phyloP scores from a whole-genome alignment of 805 yeast genomes.

The Kodamaea neixiangensis region DNA sequence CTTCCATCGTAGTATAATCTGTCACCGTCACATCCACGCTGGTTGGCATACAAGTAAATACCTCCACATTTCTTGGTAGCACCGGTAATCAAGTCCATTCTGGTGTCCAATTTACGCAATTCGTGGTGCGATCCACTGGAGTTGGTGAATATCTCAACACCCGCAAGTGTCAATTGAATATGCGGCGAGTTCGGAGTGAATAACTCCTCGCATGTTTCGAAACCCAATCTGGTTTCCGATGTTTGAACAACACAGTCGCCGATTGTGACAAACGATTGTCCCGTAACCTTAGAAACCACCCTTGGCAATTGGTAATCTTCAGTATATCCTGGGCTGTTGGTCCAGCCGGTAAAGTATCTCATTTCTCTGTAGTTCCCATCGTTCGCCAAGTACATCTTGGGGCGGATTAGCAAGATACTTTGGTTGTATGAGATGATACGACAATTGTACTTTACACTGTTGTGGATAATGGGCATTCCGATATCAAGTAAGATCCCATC shows the following conservation, averaged over 20 bases:
- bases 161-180: slow-evolving; percentile 86
- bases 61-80: slow-evolving; percentile 98
- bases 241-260: slow-evolving; percentile 92
- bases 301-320: slow-evolving; percentile 78
- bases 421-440: slow-evolving; percentile 81
- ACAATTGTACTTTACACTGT: slow-evolving; percentile 88
- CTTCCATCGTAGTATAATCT: slow-evolving; percentile 96
- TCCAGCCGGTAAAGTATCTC: slow-evolving; percentile 97
- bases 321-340: slow-evolving; percentile 62
- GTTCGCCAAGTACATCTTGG: slow-evolving; percentile 90
- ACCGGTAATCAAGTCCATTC: slow-evolving; percentile 82
- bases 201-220: slow-evolving; percentile 96
- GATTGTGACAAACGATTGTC: slow-evolving; percentile 68
- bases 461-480: slow-evolving; percentile 93
- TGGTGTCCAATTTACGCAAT: slow-evolving; percentile 80
- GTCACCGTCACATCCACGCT: slow-evolving; percentile 98
- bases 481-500: slow-evolving; percentile 81
- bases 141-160: slow-evolving; percentile 95
- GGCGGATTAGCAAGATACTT: slow-evolving; percentile 80
- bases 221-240: slow-evolving; percentile 87
- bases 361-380: slow-evolving; percentile 98
- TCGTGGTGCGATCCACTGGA: slow-evolving; percentile 99
- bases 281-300: slow-evolving; percentile 61
- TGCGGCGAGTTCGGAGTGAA: slow-evolving; percentile 97
- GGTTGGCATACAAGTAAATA: slow-evolving; percentile 88